Base-by-base conservation (phyloP, 2,329 filamentous ascomycete species). In the Berkeleyomyces rouxiae region DNA sequence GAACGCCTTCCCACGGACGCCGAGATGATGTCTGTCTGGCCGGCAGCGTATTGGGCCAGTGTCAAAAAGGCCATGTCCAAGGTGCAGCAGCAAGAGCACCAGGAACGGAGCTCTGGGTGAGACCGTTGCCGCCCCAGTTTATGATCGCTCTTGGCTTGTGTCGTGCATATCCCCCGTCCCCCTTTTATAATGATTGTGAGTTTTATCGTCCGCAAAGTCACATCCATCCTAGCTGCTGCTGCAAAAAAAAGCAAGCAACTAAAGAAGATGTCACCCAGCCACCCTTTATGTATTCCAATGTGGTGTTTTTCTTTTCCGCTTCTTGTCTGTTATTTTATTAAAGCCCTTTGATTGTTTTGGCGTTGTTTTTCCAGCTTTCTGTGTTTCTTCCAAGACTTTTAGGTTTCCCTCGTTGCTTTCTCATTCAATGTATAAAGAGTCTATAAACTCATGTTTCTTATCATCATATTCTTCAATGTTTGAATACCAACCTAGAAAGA, bases 41-140 rank as follows among this genome's bases (percentile, higher is more conserved):
- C 83, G 0, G 75, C 77, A 60, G 82, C 81, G 13, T 86, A 85
- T 68, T 85, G 82, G 77, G 74, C 78, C 10, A 82, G 80, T 67
- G 74, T 84, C 53, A 77, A 75, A 63, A 82, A 82, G 68, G 76
- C 79, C 13, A 76, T 77, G 62, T 44, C 46, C 13, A 65, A 65
- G 37, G 61, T 58, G 6, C 49, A 63, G 16, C 61, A 61, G 7
- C 61, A 59, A 31, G 36, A 61, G 23, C 63, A 61, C 39, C 49
- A 61, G 16, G 51, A 55, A 11, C 51, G 51, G 13, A 36, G 51
- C 33, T 55, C 51, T 7, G n/a, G 10, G 37, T 55, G 51, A 55
- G 33, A 37, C 4, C 23, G 23, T 23, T 23, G 23, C 23, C 23
- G 23, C 23, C 23, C 23, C 23, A 23, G 23, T 23, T 23, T 4